Percentiles rank a stretch among this genome's conserved stretches.
Conservation (phyloP, 129 eudicot species). For the Tanacetum coccineum region DNA sequence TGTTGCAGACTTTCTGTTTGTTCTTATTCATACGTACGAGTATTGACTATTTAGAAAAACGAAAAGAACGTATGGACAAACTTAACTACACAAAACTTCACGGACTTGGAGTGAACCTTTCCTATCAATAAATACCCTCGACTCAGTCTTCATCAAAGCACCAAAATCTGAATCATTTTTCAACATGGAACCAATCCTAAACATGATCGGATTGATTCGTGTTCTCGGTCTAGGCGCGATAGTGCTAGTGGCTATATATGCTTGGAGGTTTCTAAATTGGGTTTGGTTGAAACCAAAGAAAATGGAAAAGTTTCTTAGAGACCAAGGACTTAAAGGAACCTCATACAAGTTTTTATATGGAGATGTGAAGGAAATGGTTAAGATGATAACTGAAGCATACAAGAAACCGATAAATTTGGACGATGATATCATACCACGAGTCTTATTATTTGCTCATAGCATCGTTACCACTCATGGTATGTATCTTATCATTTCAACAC, state of each 20-base stretch:
- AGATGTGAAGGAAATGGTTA: conserved; percentile 45
- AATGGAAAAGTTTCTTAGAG: conserved; percentile 13
- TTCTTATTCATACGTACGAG: too few species aligned
- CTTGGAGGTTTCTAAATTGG: conserved; percentile 16
- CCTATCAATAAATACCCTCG: conserved; percentile 17
- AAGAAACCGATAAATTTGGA: conserved; percentile 39
- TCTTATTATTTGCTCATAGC: conserved; percentile 45
- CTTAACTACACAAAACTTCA: conserved; percentile 12
- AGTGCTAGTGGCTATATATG: not conserved
- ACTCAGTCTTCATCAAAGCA: conserved; percentile 8
- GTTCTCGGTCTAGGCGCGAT: not conserved
- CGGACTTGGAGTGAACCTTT: conserved; percentile 15
- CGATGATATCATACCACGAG: conserved; percentile 48
- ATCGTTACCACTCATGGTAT: conserved; percentile 46
- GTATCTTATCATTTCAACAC: not conserved
- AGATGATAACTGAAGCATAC: conserved; percentile 46
- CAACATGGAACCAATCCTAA: conserved; percentile 14
- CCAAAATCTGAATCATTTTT: not conserved
- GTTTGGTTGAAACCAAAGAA: conserved; percentile 58
- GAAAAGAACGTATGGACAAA: not conserved
- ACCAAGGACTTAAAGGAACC: conserved; percentile 57
- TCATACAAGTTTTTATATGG: conserved; percentile 50
- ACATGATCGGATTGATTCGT: not conserved
- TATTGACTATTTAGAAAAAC: too few species aligned
- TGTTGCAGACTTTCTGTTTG: too few species aligned